Conservation (phyloP, 768 basidiomycete genomes). For the Hysterangium stoloniferum region DNA sequence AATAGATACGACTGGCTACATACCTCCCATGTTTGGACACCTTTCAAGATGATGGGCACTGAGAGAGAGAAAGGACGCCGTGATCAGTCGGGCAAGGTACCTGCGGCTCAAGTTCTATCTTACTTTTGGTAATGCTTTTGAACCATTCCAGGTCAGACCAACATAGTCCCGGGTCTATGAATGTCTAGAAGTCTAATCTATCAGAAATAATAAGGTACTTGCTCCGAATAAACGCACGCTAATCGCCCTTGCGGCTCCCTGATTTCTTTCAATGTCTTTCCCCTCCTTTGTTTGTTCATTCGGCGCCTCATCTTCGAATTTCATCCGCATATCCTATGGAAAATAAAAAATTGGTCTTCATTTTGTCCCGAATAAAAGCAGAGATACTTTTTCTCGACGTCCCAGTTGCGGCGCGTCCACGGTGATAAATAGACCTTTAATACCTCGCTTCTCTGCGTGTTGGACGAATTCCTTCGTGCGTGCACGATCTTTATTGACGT, state of each 20-base stretch:
- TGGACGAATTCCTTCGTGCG: slow-evolving; percentile 82
- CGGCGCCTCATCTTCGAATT: slow-evolving; percentile 76
- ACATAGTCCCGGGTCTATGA: slow-evolving; percentile 85
- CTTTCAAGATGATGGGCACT: slow-evolving; percentile 60
- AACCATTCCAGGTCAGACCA: slow-evolving; percentile 79
- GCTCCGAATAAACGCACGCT: slow-evolving; percentile 42
- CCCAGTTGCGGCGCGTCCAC: slow-evolving; percentile 97
- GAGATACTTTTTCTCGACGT: slow-evolving; percentile 68
- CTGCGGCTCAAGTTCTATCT: slow-evolving; percentile 4
- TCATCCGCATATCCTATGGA: slow-evolving; percentile 87
- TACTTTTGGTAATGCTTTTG: slow-evolving; percentile 50
- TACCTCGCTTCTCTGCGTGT: slow-evolving; percentile 83
- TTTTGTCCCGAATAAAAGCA: slow-evolving; percentile 5
- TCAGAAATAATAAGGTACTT: not conserved
- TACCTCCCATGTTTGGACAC: slow-evolving; percentile 54
- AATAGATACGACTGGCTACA: not conserved
- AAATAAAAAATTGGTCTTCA: not conserved
- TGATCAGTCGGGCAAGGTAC: not conserved
- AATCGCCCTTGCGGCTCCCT: slow-evolving; percentile 92
- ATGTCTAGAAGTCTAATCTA: slow-evolving; percentile 46
- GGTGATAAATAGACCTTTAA: slow-evolving; percentile 93
- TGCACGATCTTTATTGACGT: slow-evolving; percentile 85
- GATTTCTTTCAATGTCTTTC: slow-evolving; percentile 63
- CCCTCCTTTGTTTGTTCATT: slow-evolving; percentile 38
- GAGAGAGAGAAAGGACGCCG: no score